These are phyloP conservation scores for Neurospora tetraspora DNA, from an alignment of 495 filamentous ascomycete species.

Conservation along the genomic window DNA sequence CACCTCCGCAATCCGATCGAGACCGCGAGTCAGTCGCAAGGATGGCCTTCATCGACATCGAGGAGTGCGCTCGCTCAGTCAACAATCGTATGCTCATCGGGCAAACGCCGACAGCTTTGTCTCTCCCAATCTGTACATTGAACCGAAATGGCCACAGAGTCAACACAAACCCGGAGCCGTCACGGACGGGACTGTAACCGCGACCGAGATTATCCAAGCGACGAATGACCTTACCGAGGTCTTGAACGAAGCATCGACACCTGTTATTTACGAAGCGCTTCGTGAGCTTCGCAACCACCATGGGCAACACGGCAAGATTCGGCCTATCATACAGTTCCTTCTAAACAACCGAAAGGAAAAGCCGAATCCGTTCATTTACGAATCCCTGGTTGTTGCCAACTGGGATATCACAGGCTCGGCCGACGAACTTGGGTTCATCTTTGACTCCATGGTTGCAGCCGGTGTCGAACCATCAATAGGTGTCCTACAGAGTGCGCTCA, in stretches of 20 bases:
- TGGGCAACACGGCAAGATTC: conserved; percentile 9
- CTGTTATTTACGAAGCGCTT: conserved; percentile 39
- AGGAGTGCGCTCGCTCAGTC: background rate
- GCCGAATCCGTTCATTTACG: conserved; percentile 60
- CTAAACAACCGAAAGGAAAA: conserved; percentile 50
- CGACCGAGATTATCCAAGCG: background rate
- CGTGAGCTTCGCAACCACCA: conserved; percentile 21
- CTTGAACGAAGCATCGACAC: conserved; percentile 9
- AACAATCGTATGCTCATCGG: background rate
- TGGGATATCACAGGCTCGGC: conserved; percentile 57
- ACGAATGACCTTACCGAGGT: background rate
- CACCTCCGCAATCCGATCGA: background rate
- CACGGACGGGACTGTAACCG: background rate
- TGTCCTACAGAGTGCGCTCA: conserved; percentile 53
- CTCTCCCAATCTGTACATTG: background rate
- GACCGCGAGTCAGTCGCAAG: background rate
- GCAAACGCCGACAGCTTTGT: background rate
- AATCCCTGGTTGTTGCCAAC: conserved; percentile 63
- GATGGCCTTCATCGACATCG: background rate
- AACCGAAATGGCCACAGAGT: background rate
- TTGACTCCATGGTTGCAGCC: conserved; percentile 57
- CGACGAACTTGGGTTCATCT: conserved; percentile 43
- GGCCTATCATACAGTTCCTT: conserved; percentile 43
- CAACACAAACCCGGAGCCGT: background rate
- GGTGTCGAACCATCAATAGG: conserved; percentile 50